Evolutionary conservation across 345 rosid species (phyloP).

Genomic region (Aurinia saxatilis): DNA sequence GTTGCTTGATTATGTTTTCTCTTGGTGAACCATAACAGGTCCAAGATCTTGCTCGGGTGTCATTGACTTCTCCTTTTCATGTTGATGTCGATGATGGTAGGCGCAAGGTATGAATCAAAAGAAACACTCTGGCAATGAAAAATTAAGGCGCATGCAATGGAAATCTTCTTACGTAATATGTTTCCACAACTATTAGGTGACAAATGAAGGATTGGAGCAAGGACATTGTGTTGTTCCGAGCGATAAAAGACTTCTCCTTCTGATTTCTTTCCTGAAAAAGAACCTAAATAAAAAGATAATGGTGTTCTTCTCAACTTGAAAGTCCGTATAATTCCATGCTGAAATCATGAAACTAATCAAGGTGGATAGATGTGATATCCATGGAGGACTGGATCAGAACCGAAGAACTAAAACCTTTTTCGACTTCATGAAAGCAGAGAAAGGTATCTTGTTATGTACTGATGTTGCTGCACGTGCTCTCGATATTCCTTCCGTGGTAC

Average conservation of each 20-base stretch:
- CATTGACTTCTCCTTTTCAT: constrained; percentile 74
- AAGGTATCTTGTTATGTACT: constrained; percentile 93
- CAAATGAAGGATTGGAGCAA: constrained; percentile 93
- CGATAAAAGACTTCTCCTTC: constrained; percentile 75
- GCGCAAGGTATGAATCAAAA: constrained; percentile 61
- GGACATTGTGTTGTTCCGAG: constrained; percentile 88
- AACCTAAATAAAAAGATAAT: constrained; percentile 82
- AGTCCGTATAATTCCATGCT: constrained; percentile 82
- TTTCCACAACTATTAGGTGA: constrained; percentile 48
- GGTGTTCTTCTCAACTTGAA: constrained; percentile 99
- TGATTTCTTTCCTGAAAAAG: constrained; percentile 88
- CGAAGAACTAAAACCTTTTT: constrained; percentile 86
- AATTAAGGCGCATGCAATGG: background rate
- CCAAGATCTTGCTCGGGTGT: constrained; percentile 92
- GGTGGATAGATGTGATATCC: constrained; percentile 75
- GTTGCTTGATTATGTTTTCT: background rate
- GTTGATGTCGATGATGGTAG: constrained; percentile 95
- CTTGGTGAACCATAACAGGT: constrained; percentile 41
- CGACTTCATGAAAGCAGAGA: constrained; percentile 84
- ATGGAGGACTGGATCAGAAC: constrained; percentile 94
- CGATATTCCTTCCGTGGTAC: constrained; percentile 95
- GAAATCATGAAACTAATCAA: constrained; percentile 78
- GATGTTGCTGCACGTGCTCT: constrained; percentile 99
- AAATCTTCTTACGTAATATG: background rate
- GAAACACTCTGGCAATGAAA: background rate